These are phyloP conservation scores for Cryphonectria carpinicola DNA, from an alignment of 2,329 filamentous ascomycete species.

Conservation along the genomic window DNA sequence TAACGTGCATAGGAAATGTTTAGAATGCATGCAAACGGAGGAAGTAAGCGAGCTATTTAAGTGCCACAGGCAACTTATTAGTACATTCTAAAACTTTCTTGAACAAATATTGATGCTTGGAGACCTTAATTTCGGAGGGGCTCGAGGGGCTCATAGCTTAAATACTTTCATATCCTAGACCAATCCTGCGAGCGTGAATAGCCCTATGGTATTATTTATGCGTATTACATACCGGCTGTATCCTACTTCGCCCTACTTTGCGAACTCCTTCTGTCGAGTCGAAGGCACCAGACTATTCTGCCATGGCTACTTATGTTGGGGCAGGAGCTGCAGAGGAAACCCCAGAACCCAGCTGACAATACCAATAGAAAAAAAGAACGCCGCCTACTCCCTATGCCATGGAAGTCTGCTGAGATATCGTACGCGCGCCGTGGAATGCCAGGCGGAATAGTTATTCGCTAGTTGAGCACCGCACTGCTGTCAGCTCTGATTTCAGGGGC, in stretches of 20 bases:
- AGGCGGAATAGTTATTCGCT: too few relatives aligned
- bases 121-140: background rate
- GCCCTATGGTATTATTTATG: background rate
- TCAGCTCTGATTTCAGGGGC: background rate
- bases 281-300: background rate
- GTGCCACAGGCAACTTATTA: too few relatives aligned
- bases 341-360: background rate
- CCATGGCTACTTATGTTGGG: background rate
- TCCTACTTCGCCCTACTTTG: background rate
- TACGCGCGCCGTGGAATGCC: background rate
- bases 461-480: background rate
- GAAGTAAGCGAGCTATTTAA: too few relatives aligned
- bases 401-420: background rate
- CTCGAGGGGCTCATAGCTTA: background rate
- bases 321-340: background rate
- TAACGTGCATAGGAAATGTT: too few relatives aligned
- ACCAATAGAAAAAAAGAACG: background rate
- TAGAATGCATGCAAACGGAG: too few relatives aligned
- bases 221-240: background rate
- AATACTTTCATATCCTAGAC: background rate
- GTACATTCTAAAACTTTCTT: too few relatives aligned
- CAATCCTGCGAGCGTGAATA: background rate
- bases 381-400: constrained; percentile 10
- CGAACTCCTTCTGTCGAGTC: background rate
- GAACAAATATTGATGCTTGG: too few relatives aligned